These are phyloP conservation scores for Prunus campanulata DNA, from an alignment of 306 rosid species.

Conservation along the genomic window DNA sequence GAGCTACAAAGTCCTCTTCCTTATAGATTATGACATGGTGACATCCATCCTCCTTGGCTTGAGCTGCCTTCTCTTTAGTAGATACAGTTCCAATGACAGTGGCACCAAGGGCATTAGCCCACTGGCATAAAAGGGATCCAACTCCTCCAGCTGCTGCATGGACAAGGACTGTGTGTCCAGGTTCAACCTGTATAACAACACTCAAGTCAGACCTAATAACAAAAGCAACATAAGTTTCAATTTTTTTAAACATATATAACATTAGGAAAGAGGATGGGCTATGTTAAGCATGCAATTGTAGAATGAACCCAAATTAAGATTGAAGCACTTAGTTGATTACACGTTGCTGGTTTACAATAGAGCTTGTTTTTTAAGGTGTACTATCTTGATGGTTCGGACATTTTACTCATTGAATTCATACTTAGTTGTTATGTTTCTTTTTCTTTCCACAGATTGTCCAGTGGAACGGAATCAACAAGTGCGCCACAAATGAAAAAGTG, in stretches of 20 bases:
- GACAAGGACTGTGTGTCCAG: conserved; percentile 73
- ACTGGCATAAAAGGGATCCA: conserved; percentile 90
- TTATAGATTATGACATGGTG: conserved; percentile 68
- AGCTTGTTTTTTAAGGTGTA: no score
- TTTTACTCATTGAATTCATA: no score
- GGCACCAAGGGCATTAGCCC: conserved; percentile 93
- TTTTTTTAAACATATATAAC: background rate
- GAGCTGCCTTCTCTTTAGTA: conserved; percentile 74
- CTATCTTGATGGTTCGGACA: no score
- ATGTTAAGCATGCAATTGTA: background rate
- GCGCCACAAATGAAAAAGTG: background rate
- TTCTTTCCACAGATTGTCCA: background rate
- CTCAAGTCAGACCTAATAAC: background rate
- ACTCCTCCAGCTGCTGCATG: conserved; percentile 99
- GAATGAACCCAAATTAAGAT: background rate
- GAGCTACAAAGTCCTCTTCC: conserved; percentile 77
- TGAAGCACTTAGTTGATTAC: background rate
- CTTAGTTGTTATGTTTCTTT: no score
- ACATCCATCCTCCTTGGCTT: conserved; percentile 92
- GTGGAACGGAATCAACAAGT: background rate
- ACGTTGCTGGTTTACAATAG: no score
- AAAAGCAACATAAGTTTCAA: background rate
- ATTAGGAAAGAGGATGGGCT: background rate
- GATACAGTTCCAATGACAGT: conserved; percentile 90
- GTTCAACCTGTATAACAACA: conserved; percentile 50